Base-by-base conservation (phyloP, 2,329 filamentous ascomycete species). In the Amauroascus niger region DNA sequence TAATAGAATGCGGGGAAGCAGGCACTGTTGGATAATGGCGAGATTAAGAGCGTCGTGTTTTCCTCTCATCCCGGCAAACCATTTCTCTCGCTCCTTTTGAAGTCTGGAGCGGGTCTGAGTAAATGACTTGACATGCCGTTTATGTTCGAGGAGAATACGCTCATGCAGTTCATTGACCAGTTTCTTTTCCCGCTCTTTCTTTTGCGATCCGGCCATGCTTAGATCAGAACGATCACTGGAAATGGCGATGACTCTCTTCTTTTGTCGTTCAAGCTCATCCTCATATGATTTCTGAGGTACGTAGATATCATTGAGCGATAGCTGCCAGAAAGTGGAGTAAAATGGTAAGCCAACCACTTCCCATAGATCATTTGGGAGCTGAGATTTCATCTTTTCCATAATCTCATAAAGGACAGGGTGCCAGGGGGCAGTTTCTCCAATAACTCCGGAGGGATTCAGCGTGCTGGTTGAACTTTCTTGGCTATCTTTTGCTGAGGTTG, bases 301-400 rank as follows among this genome's bases (percentile, higher is more conserved):
- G 54, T 81, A 80, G 54, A 96, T 75, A 65, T 98, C 91, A 44
- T 86, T 83, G 2, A 94, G 78, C 26, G 88, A 84, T 11, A 96
- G 76, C 49, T 90, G 84, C 93, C 93, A 98, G 70, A 98, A 98
- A 0, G 86, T 87, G 41, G 87, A 81, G 64, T 88, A 96, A 66
- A 96, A 91, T 28, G 87, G 82, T 0, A 88, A 77, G 41, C 82
- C 89, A 49, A 96, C 79, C 48, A 80, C 80, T 9, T 80, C 74
- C 76, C 84, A 88, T 4, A 82, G 79, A 6, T 81, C 77, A 1
- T 79, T 69, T 0, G 86, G 79, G 9, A 88, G 67, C 0, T 79
- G 73, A 5, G 74, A 71, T 55, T 80, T 79, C 16, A 95, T 78
- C 28, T 82, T 77, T 7, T 85, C 79, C 54, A 90, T 84, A 16